Base-by-base conservation (phyloP, 1,139 yeast genomes). In the Magnusiomyces ingens region DNA sequence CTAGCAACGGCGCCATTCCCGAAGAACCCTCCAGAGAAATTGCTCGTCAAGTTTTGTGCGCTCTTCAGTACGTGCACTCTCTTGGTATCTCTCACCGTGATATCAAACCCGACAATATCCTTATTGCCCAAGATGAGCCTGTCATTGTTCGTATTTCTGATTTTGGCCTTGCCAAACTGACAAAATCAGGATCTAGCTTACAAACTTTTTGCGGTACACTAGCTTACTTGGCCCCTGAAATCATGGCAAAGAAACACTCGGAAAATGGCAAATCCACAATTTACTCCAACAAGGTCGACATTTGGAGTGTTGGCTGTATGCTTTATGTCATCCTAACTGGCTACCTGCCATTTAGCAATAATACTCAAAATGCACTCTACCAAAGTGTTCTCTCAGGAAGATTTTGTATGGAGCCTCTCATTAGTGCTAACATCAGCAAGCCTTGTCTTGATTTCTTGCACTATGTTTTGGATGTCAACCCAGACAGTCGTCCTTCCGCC, bases 261-360 rank as follows among this genome's bases (percentile, higher is more conserved):
- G 26, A 54, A 37, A 49, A 52, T 48, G 42, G 37, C 51, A 17
- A 51, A 52, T 2, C 60, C 55, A n/a, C 50, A 54, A n/a, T 47
- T 54, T 93, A 93, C 64, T 88, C 96, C 3, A 84, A 86, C 46
- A 76, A 87, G 56, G 98, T 91, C 4, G 99, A 93, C 68, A 87
- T 93, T 75, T 93, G 99, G 99, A 88, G 97, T 2, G 75, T 89
- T 56, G 96, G 98, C 0, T 93, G 99, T 68, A 72, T 93, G 38
- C 85, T 90, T 0, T 93, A 89, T 69, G 98, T 93, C 11, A 80
- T 91, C 42, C 71, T 93, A 52, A 91, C 98, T 0, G 93, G 94
- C 0, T 96, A 89, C 73, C 72, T 91, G 55, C 99, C 99, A 1
- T 93, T 93, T 66, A 89, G 91, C 65, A 97, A 97, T 0, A 79